Evolutionary conservation across 2,329 filamentous ascomycete genomes (phyloP), one percentile per base, ranked within the genome.

Genomic region (Cadophora malorum): DNA sequence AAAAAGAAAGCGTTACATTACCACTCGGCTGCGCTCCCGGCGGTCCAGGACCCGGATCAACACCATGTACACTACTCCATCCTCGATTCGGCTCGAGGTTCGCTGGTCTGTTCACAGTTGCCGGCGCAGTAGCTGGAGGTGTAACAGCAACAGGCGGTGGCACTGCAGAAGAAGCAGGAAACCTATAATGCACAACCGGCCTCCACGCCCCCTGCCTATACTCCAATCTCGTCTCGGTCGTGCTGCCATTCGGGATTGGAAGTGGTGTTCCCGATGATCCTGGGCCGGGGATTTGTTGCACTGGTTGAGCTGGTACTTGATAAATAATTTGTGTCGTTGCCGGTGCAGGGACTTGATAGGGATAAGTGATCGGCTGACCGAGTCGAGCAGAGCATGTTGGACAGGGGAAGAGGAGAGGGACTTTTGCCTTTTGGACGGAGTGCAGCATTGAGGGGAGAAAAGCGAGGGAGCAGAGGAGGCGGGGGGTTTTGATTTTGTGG

Each of bases 21-120:
- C 35, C 56, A 23, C n/a, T 16, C 4, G 56, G 35, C 31, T 35
- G 31, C 31, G 56, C 10, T 2, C 66, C 66, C 7, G 66, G 66
- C 23, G 66, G 66, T 33, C 38, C 33, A 4, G 66, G 61, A 5
- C 62, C 66, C 1, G 14, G 23, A 67, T 67, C 66, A 41, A 19
- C 45, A 12, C 49, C 67, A 65, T 69, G 61, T n/a, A 58, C 19
- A 10, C 47, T 33, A 49, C 64, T 69, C 19, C 25, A 64, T 35
- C 67, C 67, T 16, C 47, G 55, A 23, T 25, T 9, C 10, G 23
- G 33, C 33, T n/a, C 47, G 7, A 35, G 28, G 47, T 55, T 45
- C 35, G 21, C n/a, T 33, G 65, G 49, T 33, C 56, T 41, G 3
- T 14, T 45, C 12, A 45, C 41, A 45, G 14, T 19, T 19, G 14